Evolutionary conservation across 495 filamentous ascomycete genomes (phyloP), one percentile per base, ranked within the genome.

Genomic region (Aspergillus baeticus): DNA sequence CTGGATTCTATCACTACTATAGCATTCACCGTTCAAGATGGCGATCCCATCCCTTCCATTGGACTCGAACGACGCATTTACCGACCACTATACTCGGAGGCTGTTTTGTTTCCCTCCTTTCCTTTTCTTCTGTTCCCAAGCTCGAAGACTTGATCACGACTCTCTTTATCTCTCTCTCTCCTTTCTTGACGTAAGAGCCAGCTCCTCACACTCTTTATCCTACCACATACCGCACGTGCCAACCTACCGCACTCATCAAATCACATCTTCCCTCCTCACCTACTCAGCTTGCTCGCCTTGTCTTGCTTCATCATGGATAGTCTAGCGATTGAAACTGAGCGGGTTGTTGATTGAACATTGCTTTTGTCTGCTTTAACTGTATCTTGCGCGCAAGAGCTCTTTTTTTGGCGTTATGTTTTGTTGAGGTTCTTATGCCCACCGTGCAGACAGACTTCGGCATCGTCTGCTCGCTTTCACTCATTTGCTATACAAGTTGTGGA

Each of bases 321-420:
- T 68, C 58, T 65, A 68, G 66, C 66, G 63, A 65, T 64, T 64
- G 63, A 68, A 22, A 62, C 55, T 68, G 53, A 68, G 66, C 66
- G 66, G 64, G 57, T 63, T 63, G 60, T 57, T 57, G 26, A 29
- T 52, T 48, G 43, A 55, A 55, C 36, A 51, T 55, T 63, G 43
- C 57, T 48, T 41, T 55, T 50, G 21, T 47, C 55, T 37, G 22
- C 18, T 48, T 39, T 59, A 46, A 22, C 44, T 42, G 17, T 57
- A 26, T 49, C 46, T 15, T 23, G 20, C 26, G 26, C 8, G 26
- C 4, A 29, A 29, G 26, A 39, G 26, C 38, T 58, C 48, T 58
- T 36, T 58, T 59, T 57, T 56, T 61, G 60, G 53, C 45, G 62
- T 62, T 62, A 35, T 3, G 23, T 57, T 47, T 36, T 55, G 33